phyloP scores from a whole-genome alignment of 495 filamentous ascomycete genomes.

The Acidiella bohemica region DNA sequence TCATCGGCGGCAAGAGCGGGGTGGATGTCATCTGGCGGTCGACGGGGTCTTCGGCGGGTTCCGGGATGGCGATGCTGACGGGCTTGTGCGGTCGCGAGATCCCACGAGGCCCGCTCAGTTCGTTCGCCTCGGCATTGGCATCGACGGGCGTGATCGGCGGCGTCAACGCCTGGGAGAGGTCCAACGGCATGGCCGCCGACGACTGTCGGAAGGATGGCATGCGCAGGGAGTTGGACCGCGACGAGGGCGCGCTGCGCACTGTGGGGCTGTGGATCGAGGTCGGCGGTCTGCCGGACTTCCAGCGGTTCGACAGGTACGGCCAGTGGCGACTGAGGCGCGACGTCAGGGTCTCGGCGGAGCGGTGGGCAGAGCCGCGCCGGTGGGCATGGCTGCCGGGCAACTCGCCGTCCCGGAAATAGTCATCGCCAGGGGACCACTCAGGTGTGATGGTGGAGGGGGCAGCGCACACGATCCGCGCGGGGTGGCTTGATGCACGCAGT shows the following conservation, averaged over 20 bases:
- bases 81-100: slow-evolving; percentile 19
- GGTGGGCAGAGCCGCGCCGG: slow-evolving; percentile 53
- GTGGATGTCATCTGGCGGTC: slow-evolving; percentile 60
- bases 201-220: slow-evolving; percentile 7
- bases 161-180: slow-evolving; percentile 53
- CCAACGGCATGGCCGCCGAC: slow-evolving; percentile 1
- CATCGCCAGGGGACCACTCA: slow-evolving; percentile 15
- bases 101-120: slow-evolving; percentile 24
- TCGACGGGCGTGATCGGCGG: slow-evolving; percentile 38
- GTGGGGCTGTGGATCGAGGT: slow-evolving; percentile 33
- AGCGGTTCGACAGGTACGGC: slow-evolving; percentile 56
- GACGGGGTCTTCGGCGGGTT: slow-evolving; percentile 33
- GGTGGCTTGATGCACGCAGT: slow-evolving; percentile 15
- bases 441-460: slow-evolving; percentile 1
- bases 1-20: slow-evolving; percentile 67
- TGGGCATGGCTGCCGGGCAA: slow-evolving; percentile 35
- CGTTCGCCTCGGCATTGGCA: slow-evolving; percentile 29
- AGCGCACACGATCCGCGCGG: background rate
- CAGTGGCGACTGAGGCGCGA: slow-evolving; percentile 57
- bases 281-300: slow-evolving; percentile 36
- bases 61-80: slow-evolving; percentile 28
- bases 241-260: slow-evolving; percentile 32
- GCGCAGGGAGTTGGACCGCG: slow-evolving; percentile 38
- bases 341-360: slow-evolving; percentile 48
- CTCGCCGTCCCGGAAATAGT: slow-evolving; percentile 40